Conservation (phyloP, 129 eudicot genomes). For the Calendula officinalis region DNA sequence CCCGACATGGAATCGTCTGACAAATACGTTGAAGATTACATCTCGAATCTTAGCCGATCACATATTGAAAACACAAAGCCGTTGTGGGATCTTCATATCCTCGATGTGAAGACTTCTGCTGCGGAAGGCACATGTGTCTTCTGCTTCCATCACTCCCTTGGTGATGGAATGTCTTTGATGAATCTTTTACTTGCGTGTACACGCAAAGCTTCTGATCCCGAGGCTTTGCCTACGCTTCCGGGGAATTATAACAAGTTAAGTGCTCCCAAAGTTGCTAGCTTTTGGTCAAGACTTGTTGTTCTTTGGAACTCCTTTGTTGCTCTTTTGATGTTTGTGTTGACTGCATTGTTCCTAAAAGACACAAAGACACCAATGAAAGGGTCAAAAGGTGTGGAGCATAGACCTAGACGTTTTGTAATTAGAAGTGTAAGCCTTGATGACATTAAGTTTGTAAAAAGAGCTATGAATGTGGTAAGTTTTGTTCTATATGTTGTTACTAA, state of each 20-base stretch:
- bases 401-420: conserved; percentile 22
- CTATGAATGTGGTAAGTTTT: conserved; percentile 25
- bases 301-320: conserved; percentile 23
- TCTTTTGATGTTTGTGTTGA: conserved; percentile 16
- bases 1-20: conserved; percentile 28
- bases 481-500: not conserved
- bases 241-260: not conserved
- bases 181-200: conserved; percentile 21
- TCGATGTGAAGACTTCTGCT: conserved; percentile 15
- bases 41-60: conserved; percentile 30
- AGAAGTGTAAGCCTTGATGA: conserved; percentile 27
- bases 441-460: conserved; percentile 29
- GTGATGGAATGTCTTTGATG: conserved; percentile 37
- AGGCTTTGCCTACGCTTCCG: conserved; percentile 10
- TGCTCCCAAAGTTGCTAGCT: not conserved
- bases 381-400: conserved; percentile 4
- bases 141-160: conserved; percentile 38
- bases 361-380: conserved; percentile 29
- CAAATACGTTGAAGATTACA: conserved; percentile 32
- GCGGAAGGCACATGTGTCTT: conserved; percentile 25
- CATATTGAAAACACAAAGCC: conserved; percentile 28
- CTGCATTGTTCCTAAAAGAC: conserved; percentile 30
- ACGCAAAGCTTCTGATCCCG: conserved; percentile 26
- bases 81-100: conserved; percentile 37
- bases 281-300: not conserved